Conservation (phyloP, 306 rosid species). For the Cajanus cajan region DNA sequence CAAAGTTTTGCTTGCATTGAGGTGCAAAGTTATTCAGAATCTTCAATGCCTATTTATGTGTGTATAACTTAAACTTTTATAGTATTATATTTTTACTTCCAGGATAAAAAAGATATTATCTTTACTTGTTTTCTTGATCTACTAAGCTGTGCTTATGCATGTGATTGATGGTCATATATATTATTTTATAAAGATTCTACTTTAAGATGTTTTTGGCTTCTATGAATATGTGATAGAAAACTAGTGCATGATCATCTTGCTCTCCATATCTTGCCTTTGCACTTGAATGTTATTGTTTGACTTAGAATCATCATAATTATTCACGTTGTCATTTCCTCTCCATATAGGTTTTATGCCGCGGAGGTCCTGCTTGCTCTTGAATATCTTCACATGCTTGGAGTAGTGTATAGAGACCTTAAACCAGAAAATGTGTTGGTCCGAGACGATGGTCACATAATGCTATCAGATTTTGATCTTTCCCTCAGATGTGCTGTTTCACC, state of each 20-base stretch:
- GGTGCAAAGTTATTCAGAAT: background rate
- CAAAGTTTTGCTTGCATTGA: background rate
- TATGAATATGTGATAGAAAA: background rate
- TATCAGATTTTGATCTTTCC: conserved; percentile 95
- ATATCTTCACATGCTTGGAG: conserved; percentile 99
- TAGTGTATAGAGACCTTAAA: conserved; percentile 94
- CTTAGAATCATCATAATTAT: background rate
- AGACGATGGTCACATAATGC: conserved; percentile 99
- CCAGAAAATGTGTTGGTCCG: conserved; percentile 98
- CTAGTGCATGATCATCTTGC: background rate
- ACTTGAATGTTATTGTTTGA: background rate
- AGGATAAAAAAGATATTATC: no score
- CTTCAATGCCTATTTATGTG: background rate
- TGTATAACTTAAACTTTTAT: background rate
- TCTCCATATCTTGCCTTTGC: background rate
- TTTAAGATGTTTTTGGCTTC: no score
- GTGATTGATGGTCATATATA: no score
- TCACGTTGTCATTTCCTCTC: conserved; percentile 19
- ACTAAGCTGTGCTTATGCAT: no score
- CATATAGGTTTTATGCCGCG: conserved; percentile 91
- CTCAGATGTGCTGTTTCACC: conserved; percentile 90
- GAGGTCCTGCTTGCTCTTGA: conserved; percentile 96
- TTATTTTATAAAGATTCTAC: no score
- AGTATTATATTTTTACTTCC: no score
- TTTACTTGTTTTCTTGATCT: no score